Base-by-base conservation (phyloP, 2,329 filamentous ascomycete genomes). In the Colletotrichum sublineola region DNA sequence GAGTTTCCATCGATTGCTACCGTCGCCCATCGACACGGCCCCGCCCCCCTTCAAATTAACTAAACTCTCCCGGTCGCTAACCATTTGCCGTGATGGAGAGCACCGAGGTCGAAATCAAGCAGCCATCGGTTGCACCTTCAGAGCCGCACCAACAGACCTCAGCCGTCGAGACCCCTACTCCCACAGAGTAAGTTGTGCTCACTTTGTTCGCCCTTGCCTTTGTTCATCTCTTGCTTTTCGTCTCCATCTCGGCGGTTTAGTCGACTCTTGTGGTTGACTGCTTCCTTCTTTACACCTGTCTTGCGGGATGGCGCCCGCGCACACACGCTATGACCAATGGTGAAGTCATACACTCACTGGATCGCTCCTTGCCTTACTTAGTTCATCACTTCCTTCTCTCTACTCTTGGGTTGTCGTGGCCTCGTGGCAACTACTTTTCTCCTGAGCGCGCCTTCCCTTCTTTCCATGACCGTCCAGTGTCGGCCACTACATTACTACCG, bases 91-190 rank as follows among this genome's bases (percentile, higher is more conserved):
- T 55, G 52, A 73, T 73, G 70, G 70, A 70, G 67, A 56, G 66
- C 52, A 55, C 53, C 57, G 69, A 71, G 40, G 70, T 70, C 66
- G 70, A 70, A n/a, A 73, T 48, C 42, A 73, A 73, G 70, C 70
- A 73, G 38, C 66, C 66, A 12, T 73, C 70, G 46, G 70, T 73
- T 58, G 66, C 70, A 20, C 70, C 66, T n/a, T 70, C 70, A 61
- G 70, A 72, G 46, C 60, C 58, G 38, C 70, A 38, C 5, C 70
- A 65, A 42, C 66, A 73, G 53, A 70, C 66, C 20, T 61, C 70
- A 11, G 70, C 64, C 60, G 48, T 60, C 61, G 70, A 60, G 40
- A 73, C 70, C 29, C 61, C 70, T 12, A 70, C 55, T 36, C 61
- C 70, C 20, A 63, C 61, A 53, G 70, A 70, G 70, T 73, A 69